Evolutionary conservation across 2,329 filamentous ascomycete species (phyloP), one percentile per base, ranked within the genome.

Genomic region (Ceratocystis lukuohia): DNA sequence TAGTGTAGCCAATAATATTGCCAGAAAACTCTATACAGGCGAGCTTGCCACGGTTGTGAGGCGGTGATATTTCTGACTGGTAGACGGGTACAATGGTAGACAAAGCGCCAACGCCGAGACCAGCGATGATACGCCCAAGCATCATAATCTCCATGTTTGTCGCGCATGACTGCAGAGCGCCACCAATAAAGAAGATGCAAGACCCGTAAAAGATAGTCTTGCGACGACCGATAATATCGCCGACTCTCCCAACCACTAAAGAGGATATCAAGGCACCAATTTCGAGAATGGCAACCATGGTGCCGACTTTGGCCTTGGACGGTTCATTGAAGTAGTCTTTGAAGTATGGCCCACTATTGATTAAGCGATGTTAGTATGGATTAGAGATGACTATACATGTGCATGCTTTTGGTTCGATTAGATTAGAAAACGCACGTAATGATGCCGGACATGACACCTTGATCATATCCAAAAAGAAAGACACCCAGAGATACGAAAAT

Each of bases 11-110:
- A 69, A 90, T 87, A 69, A 99, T 96, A 76, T 99, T 99, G 65
- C 94, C 94, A 0, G 93, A 93, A 73, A 97, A 99, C 75, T 99
- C 94, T 70, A 99, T 97, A 75, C 94, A 97, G 28, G 93, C 94
- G 69, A 99, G 82, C 77, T 94, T 95, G 69, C 94, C 94, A 72
- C 94, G 84, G 76, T 96, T 97, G 74, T 99, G 94, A 4, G 94
- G 91, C 62, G 94, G 94, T 56, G 93, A 96, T 72, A 96, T 96
- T 74, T 96, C 92, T 57, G 91, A 93, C 74, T 96, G 91, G 74
- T 96, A 96, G 59, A 96, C 88, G 0, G 92, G 92, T 1, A 96
- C 91, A 70, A 96, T 96, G 61, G 91, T 93, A 0, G 91, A 96
- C 61, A 95, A 80, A 73, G 91, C 88, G 75, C 92, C 92, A 68